Base-by-base conservation (phyloP, 768 basidiomycete species). In the Amanita pallidorosea region DNA sequence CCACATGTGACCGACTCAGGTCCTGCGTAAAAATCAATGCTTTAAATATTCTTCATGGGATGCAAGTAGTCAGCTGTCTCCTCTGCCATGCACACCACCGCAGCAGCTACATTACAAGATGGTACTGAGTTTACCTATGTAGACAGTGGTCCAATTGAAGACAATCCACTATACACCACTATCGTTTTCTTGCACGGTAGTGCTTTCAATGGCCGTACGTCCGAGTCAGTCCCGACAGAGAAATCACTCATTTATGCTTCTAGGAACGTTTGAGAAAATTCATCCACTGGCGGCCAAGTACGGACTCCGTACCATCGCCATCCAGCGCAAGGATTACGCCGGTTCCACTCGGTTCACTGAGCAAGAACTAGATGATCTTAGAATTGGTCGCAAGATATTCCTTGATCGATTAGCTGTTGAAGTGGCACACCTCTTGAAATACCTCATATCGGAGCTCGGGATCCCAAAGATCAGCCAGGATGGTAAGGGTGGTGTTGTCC, bases 141-240 rank as follows among this genome's bases (percentile, higher is more conserved):
- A 15, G 69, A 70, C 53, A 67, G 61, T 42, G 69, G 69, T 1
- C 56, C 64, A n/a, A 58, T 63, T 1, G 57, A 57, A 0, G 23
- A 54, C 20, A 60, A 65, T 7, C 45, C 27, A n/a, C 57, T 65
- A 45, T 70, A 70, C 51, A 70, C 65, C 1, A 70, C 69, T 2
- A 31, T 70, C 3, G 47, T 70, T 7, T 48, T 67, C 20, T 51
- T 65, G 27, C 69, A 70, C 50, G 69, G 70, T 11, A 60, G 54
- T 9, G 63, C 57, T n/a, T 67, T 69, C 52, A 66, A 60, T 43
- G 60, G 60, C 38, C 53, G 68, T 70, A 45, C 41, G 68, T 63
- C 42, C 35, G 13, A 63, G 58, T 56, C 27, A 38, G 37, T 45
- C 58, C 59, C 15, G 44, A 47, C 11, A 36, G 12, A 53, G 12